Base-by-base conservation (phyloP, 805 yeast species). In the Suhomyces prunicola region DNA sequence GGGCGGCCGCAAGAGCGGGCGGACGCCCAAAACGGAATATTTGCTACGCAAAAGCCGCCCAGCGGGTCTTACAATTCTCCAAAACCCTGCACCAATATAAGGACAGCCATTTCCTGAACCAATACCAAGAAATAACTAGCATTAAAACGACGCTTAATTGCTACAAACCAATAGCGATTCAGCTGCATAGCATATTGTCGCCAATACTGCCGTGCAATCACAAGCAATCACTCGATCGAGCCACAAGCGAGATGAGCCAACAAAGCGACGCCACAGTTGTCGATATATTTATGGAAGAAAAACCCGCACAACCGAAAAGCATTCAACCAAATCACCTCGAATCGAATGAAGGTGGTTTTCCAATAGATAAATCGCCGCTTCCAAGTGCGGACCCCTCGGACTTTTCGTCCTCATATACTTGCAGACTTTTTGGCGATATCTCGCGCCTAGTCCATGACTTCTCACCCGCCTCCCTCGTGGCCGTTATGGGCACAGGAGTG, bases 401-500 rank as follows among this genome's bases (percentile, higher is more conserved):
- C n/a, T 9, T 15, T 12, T 7, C 19, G n/a, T 22, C 39, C 5
- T 35, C 49, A 17, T 47, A 9, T 9, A 17, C 23, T n/a, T 19
- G 41, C 12, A 36, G 15, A 7, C 36, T 44, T 22, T 5, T 10
- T 9, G 22, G 23, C 39, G 45, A 49, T 22, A 48, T 36, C 23
- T 54, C 56, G 12, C 48, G 47, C 31, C 57, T 70, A 22, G 50
- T 69, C 22, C 47, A 54, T 23, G 63, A 63, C 19, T 73, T 71
- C 53, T 45, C 64, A 9, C 88, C 90, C 1, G 74, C 76, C 6
- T 85, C 85, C 78, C 90, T 85, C 69, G 86, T 87, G 24, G 75
- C 83, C 47, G 80, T 85, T n/a, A 91, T 91, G 97, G 97, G 96
- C 1, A 80, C 86, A 3, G 96, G 97, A 1, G 88, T 90, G 40